Base-by-base conservation (phyloP, 495 filamentous ascomycete genomes). In the Talaromyces liani region DNA sequence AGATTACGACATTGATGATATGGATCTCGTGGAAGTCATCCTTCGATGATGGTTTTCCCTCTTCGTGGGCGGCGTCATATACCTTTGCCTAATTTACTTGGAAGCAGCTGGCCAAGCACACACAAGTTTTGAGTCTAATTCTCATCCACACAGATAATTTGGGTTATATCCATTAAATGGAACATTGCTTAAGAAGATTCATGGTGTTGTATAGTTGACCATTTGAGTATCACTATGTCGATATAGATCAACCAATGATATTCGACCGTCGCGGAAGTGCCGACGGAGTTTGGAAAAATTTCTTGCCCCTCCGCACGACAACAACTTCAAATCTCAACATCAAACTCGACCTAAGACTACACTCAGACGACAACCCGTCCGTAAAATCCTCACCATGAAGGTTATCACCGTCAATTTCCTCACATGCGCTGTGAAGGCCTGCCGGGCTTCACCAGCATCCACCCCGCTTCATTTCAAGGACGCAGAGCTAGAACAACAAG, bases 401-500 rank as follows among this genome's bases (percentile, higher is more conserved):
- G 79, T 99, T 64, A 85, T 99, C 54, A 98, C 93, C 56, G 88
- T 93, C 67, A 98, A 98, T 77, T 99, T 98, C 75, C 82, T 99
- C 69, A 93, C 91, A 64, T 99, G 94, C 82, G 93, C 94, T 22
- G 88, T 96, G 68, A 96, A 96, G 76, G 75, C 89, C 39, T 99
- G 94, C 87, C 96, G 96, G 75, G 78, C 86, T 61, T 84, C 84
- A 8, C 73, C 86, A 9, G 74, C 80, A 36, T 88, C 92, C 9
- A 97, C 96, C 69, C 93, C 95, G 0, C 81, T 98, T 22, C 95
- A 97, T 73, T 93, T 93, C 57, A 85, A 85, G 60, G 92, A 97
- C 65, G 93, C 90, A 60, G 93, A 96, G 72, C 85, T 98, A 16
- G 91, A 88, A 67, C 85, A 88, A 59, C 85, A 91, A 60, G 90